Conservation (phyloP, 1,139 yeast genomes). For the Zygosaccharomyces pseudobailii region DNA sequence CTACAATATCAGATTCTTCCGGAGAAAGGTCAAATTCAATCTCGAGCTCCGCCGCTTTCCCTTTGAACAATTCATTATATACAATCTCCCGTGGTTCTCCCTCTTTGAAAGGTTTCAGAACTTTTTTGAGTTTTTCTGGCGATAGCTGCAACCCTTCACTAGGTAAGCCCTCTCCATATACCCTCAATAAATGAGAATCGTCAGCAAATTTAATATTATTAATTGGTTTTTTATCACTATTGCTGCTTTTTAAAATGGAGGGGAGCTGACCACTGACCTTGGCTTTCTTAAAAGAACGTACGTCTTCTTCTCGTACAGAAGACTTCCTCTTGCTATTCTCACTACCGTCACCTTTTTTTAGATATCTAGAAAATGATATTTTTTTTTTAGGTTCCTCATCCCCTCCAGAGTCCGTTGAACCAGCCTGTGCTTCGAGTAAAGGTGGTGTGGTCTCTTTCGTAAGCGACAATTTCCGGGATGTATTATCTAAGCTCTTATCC, state of each 20-base stretch:
- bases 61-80: conserved; percentile 17
- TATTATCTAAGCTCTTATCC: conserved; percentile 5
- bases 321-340: conserved; percentile 19
- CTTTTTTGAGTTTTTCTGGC: conserved; percentile 29
- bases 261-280: conserved; percentile 7
- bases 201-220: conserved; percentile 24
- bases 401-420: not conserved
- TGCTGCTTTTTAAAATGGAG: conserved; percentile 22
- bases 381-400: conserved; percentile 28
- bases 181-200: conserved; percentile 27
- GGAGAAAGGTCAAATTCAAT: conserved; percentile 12
- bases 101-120: conserved; percentile 32
- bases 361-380: conserved; percentile 33
- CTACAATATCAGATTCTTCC: conserved; percentile 28
- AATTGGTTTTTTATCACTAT: conserved; percentile 11
- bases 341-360: conserved; percentile 28
- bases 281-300: conserved; percentile 4
- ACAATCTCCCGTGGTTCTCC: conserved; percentile 33
- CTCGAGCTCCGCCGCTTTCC: conserved; percentile 17
- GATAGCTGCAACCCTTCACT: conserved; percentile 27
- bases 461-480: conserved; percentile 1
- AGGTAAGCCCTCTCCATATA: conserved; percentile 34
- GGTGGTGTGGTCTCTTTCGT: conserved; percentile 7
- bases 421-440: not conserved
- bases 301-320: conserved; percentile 2